A percentile compares a stretch with the other conserved stretches of the same genome.
phyloP scores from a whole-genome alignment of 192 early-diverging fungal species.

The Umbelopsis ramanniana region DNA sequence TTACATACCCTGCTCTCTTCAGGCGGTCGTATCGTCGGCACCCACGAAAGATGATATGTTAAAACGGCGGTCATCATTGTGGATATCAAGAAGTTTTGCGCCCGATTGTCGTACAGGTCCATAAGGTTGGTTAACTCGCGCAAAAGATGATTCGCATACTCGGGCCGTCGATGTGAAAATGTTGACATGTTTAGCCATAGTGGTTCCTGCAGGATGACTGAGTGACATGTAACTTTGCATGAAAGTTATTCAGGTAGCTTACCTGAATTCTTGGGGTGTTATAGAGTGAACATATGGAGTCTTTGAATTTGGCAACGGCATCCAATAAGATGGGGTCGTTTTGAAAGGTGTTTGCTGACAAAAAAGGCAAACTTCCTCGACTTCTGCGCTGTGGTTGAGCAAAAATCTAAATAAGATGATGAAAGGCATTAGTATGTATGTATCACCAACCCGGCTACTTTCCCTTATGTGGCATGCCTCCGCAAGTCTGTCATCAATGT shows the following conservation, averaged over 20 bases:
- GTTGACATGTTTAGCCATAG: conserved; percentile 54
- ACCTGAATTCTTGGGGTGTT: conserved; percentile 61
- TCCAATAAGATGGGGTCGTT: conserved; percentile 50
- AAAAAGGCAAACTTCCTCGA: conserved; percentile 40
- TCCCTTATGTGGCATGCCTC: neutral
- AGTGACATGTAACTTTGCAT: neutral
- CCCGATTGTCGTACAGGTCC: conserved; percentile 32
- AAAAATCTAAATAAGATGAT: conserved; percentile 38
- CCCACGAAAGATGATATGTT: conserved; percentile 60
- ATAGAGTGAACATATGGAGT: conserved; percentile 51
- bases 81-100: conserved; percentile 47
- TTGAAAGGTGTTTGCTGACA: conserved; percentile 50
- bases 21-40: conserved; percentile 55
- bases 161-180: conserved; percentile 38
- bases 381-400: conserved; percentile 29
- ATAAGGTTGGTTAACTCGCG: conserved; percentile 41
- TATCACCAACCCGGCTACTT: neutral
- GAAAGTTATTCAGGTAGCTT: neutral
- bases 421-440: neutral
- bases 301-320: conserved; percentile 51
- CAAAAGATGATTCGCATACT: conserved; percentile 38
- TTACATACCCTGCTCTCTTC: conserved; percentile 44
- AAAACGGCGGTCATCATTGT: conserved; percentile 55
- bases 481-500: neutral
- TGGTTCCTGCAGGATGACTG: conserved; percentile 34